phyloP scores from a whole-genome alignment of 2,329 filamentous ascomycete genomes.

The Tolypocladium ovalisporum region DNA sequence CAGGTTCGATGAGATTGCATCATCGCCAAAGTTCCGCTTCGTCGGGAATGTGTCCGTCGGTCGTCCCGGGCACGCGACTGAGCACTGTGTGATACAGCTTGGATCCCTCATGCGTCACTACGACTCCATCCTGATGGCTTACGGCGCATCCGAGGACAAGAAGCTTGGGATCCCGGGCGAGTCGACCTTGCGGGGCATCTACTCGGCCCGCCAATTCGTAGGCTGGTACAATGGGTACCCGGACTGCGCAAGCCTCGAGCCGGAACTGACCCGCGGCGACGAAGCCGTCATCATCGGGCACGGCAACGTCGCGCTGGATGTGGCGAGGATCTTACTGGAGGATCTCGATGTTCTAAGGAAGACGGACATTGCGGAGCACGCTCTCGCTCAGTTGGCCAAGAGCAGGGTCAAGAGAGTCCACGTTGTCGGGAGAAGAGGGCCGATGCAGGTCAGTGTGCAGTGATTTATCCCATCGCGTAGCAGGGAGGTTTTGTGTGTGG shows the following conservation, averaged over 20 bases:
- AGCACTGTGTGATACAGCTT: slow-evolving; percentile 50
- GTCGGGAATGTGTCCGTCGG: slow-evolving; percentile 83
- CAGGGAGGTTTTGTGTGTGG: neutral
- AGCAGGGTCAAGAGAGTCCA: slow-evolving; percentile 71
- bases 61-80: slow-evolving; percentile 25
- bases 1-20: slow-evolving; percentile 81
- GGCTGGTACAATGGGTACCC: slow-evolving; percentile 98
- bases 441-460: slow-evolving; percentile 56
- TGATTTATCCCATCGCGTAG: too few species aligned
- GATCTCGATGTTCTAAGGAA: slow-evolving; percentile 61
- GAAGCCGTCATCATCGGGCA: slow-evolving; percentile 86
- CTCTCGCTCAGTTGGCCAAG: slow-evolving; percentile 58
- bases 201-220: slow-evolving; percentile 86
- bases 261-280: slow-evolving; percentile 63
- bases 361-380: slow-evolving; percentile 84
- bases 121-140: slow-evolving; percentile 84
- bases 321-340: slow-evolving; percentile 76
- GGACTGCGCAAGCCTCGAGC: slow-evolving; percentile 61
- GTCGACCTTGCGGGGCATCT: slow-evolving; percentile 57
- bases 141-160: slow-evolving; percentile 79
- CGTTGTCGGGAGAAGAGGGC: slow-evolving; percentile 81
- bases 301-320: slow-evolving; percentile 91
- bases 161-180: slow-evolving; percentile 74
- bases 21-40: slow-evolving; percentile 75
- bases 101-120: slow-evolving; percentile 67